Evolutionary conservation across 306 rosid genomes (phyloP).

Genomic region (Inga leiocalycina): DNA sequence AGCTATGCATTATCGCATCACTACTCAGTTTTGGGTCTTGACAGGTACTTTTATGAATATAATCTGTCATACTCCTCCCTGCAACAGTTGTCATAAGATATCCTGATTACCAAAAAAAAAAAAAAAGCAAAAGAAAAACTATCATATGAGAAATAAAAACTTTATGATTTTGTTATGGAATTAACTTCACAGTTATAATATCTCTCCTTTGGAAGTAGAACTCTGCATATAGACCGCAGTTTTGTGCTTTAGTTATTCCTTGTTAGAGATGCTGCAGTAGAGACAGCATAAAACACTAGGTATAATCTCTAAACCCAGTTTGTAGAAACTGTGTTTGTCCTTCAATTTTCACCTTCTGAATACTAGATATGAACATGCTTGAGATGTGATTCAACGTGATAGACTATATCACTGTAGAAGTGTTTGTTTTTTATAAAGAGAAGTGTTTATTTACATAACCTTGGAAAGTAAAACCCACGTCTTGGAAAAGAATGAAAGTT

Average conservation of each 20-base stretch:
- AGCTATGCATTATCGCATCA: slow-evolving; percentile 84
- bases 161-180: not conserved
- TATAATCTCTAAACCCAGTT: too few relatives aligned
- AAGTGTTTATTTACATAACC: not conserved
- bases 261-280: too few relatives aligned
- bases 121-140: too few relatives aligned
- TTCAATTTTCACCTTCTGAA: not conserved
- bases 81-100: not conserved
- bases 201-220: not conserved
- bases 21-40: slow-evolving; percentile 93
- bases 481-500: slow-evolving; percentile 19
- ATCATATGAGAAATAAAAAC: not conserved
- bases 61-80: not conserved
- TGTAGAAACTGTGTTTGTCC: not conserved
- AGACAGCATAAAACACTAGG: too few relatives aligned
- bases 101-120: not conserved
- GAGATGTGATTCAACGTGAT: slow-evolving; percentile 13
- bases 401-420: not conserved
- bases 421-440: not conserved
- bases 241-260: too few relatives aligned
- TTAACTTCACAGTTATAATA: not conserved
- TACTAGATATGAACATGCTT: not conserved
- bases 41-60: slow-evolving; percentile 62
- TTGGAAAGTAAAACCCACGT: not conserved
- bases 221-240: not conserved